These are phyloP conservation scores for Fistulina hepatica DNA, from an alignment of 1,284 basidiomycete species.

Conservation along the genomic window DNA sequence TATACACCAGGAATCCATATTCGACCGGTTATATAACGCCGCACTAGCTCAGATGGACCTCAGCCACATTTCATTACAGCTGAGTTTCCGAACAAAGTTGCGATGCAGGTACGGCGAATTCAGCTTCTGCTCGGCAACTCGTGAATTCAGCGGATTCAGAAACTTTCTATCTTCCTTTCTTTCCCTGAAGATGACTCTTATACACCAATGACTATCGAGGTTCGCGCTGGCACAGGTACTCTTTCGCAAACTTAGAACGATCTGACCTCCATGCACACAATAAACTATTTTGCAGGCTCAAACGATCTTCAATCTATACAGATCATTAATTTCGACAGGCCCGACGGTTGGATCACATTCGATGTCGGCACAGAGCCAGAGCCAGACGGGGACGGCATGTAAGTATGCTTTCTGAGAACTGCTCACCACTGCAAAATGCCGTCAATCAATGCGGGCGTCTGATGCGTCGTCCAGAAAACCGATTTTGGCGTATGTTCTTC, in stretches of 20 bases:
- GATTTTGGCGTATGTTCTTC: constrained; percentile 81
- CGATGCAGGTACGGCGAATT: constrained; percentile 59
- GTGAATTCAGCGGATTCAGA: constrained; percentile 36
- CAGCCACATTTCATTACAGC: constrained; percentile 95
- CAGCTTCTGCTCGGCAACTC: neutral
- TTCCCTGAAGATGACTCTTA: constrained; percentile 92
- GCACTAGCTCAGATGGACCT: constrained; percentile 82
- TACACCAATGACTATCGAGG: constrained; percentile 83
- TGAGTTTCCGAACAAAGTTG: constrained; percentile 85
- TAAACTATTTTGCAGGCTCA: constrained; percentile 28
- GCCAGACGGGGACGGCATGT: constrained; percentile 64
- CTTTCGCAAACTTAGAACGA: no score
- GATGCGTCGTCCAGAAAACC: constrained; percentile 50
- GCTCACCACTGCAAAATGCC: no score
- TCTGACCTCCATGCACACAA: no score
- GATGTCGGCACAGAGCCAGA: constrained; percentile 71
- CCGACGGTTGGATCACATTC: constrained; percentile 93
- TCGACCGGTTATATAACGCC: constrained; percentile 5
- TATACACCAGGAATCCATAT: neutral
- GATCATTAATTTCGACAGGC: constrained; percentile 77
- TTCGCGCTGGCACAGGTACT: constrained; percentile 77
- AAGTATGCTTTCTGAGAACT: constrained; percentile 23
- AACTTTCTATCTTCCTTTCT: constrained; percentile 84
- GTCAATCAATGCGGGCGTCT: no score
- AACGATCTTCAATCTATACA: constrained; percentile 90